Evolutionary conservation across 352 stramenopile species (phyloP), one percentile per base, ranked within the genome.

Genomic region (Thraustotheca clavata): DNA sequence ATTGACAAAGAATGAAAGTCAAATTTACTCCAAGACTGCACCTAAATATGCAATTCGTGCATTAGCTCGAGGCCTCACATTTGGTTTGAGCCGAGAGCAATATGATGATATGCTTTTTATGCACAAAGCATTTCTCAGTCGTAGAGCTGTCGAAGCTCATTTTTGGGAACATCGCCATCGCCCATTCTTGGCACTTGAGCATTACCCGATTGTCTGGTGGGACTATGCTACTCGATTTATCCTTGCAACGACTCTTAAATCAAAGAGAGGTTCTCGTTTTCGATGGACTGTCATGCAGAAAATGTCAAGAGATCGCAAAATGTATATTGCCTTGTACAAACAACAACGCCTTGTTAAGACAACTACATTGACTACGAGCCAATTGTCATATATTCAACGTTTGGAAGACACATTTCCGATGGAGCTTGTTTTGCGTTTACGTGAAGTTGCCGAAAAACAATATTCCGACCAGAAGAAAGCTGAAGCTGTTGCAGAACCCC

Each of bases 71-170:
- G 69, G 69, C 12, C 36, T 93, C 16, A 68, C 73, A 33, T 77
- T 79, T 59, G 72, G 66, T 1, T 68, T 93, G 29, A 87, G 81
- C 12, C 72, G 81, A 0, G 78, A 89, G 59, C 83, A 93, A 67
- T 93, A 91, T 59, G 81, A 91, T 67, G 83, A 93, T 35, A 77
- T 88, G 67, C 39, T 88, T 32, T 91, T 91, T 43, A 57, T 93
- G 31, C 69, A 87, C 55, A 72, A 77, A 26, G 83, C 80, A 26
- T 91, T 93, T 54, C 41, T 76, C 3, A 73, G 79, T 0, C 75
- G 83, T 11, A 69, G 72, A 3, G 80, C 76, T 1, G 77, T 93
- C 4, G 83, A 91, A 54, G 67, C 74, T 8, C 80, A 88, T 50
- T 87, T 90, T n/a, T 67, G 79, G n/a, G 49, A 76, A 40, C 76